Conservation (phyloP, 2,329 filamentous ascomycete species). For the Parastagonospora avenae region DNA sequence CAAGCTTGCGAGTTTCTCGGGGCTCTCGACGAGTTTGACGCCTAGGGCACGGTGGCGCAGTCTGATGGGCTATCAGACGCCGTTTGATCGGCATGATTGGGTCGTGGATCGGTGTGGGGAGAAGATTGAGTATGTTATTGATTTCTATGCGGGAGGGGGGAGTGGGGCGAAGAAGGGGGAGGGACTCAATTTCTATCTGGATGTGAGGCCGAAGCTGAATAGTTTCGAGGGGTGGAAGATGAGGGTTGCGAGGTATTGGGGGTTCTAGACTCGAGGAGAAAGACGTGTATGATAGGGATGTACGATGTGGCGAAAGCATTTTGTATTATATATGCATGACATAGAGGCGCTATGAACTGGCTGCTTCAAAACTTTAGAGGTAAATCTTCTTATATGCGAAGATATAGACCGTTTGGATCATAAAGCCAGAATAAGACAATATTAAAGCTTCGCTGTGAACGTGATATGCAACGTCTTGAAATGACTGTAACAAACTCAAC, state of each 20-base stretch:
- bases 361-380: too few relatives aligned
- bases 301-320: background rate
- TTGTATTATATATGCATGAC: background rate
- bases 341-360: background rate
- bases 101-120: conserved; percentile 88
- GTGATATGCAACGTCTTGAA: too few relatives aligned
- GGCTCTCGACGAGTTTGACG: conserved; percentile 67
- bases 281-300: background rate
- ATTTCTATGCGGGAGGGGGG: conserved; percentile 84
- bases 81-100: conserved; percentile 98
- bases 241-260: conserved; percentile 56
- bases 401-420: too few relatives aligned
- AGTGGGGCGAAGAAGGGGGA: conserved; percentile 46
- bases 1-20: conserved; percentile 81
- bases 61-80: conserved; percentile 82
- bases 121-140: conserved; percentile 92
- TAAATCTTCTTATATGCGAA: too few relatives aligned
- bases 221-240: conserved; percentile 65
- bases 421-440: too few relatives aligned
- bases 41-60: conserved; percentile 84
- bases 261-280: conserved; percentile 41
- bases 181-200: conserved; percentile 67
- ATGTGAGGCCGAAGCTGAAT: conserved; percentile 70
- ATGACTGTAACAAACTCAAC: too few relatives aligned
- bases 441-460: too few relatives aligned